These are phyloP conservation scores for Astrothelium subdiscretum DNA, from an alignment of 495 filamentous ascomycete species.

Conservation along the genomic window DNA sequence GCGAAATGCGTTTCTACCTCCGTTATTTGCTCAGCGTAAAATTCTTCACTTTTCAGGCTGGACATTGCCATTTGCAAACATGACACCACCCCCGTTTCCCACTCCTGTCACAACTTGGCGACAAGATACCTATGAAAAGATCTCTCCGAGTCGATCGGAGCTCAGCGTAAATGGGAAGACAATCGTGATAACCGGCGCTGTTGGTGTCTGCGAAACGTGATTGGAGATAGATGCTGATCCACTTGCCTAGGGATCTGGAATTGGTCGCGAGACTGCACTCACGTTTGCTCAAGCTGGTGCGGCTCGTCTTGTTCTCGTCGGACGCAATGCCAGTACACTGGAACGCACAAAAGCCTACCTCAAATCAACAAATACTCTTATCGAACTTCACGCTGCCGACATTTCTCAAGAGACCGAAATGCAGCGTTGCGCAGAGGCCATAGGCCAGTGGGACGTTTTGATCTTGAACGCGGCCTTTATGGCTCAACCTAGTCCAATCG, in stretches of 20 bases:
- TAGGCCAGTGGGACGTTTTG: constrained; percentile 29
- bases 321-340: constrained; percentile 11
- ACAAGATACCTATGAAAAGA: constrained; percentile 10
- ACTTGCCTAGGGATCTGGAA: constrained; percentile 22
- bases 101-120: constrained; percentile 9
- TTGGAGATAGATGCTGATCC: constrained; percentile 1
- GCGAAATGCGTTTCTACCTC: no score
- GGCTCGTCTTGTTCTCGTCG: constrained; percentile 12
- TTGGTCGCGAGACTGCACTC: constrained; percentile 29
- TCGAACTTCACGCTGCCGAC: neutral
- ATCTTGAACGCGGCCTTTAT: constrained; percentile 27
- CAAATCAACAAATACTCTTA: constrained; percentile 11
- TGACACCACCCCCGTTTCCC: constrained; percentile 9
- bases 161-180: constrained; percentile 3
- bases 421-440: constrained; percentile 12
- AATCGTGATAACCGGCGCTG: neutral
- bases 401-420: constrained; percentile 12
- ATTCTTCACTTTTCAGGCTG: no score
- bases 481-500: constrained; percentile 14
- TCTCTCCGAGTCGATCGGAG: constrained; percentile 1
- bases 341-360: constrained; percentile 11
- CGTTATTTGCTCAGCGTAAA: no score
- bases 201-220: constrained; percentile 5
- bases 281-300: constrained; percentile 26
- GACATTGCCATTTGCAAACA: no score